Evolutionary conservation across 768 basidiomycete genomes (phyloP).

Genomic region (Coprinopsis sp.): DNA sequence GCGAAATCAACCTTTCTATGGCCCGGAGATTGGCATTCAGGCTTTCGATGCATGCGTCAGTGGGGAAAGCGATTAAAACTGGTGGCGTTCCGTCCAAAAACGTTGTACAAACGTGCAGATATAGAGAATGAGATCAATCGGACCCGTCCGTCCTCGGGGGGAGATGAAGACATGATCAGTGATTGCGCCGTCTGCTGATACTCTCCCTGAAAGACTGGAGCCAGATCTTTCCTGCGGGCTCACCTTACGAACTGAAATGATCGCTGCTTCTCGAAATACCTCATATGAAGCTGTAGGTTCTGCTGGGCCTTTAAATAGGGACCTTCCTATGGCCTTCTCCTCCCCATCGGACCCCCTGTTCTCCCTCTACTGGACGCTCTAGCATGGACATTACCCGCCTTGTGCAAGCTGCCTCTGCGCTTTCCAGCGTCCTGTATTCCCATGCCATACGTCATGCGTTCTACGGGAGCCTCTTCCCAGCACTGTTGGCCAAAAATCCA

Average conservation of each 20-base stretch:
- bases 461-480: slow-evolving; percentile 69
- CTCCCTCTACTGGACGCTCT: slow-evolving; percentile 44
- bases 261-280: slow-evolving; percentile 35
- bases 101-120: slow-evolving; percentile 38
- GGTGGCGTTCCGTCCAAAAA: slow-evolving; percentile 32
- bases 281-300: slow-evolving; percentile 29
- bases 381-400: slow-evolving; percentile 59
- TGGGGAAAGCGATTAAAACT: slow-evolving; percentile 20
- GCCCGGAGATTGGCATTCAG: slow-evolving; percentile 27
- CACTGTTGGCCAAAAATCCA: slow-evolving; percentile 60
- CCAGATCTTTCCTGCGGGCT: slow-evolving; percentile 36
- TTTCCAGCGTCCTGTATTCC: slow-evolving; percentile 58
- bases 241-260: slow-evolving; percentile 48
- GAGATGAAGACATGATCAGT: slow-evolving; percentile 37
- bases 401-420: slow-evolving; percentile 70
- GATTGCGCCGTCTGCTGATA: slow-evolving; percentile 43
- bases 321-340: slow-evolving; percentile 34
- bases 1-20: slow-evolving; percentile 1
- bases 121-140: slow-evolving; percentile 36
- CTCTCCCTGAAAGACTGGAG: slow-evolving; percentile 40
- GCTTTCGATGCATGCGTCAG: slow-evolving; percentile 18
- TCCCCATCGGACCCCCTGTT: slow-evolving; percentile 23
- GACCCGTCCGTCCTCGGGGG: slow-evolving; percentile 41
- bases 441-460: slow-evolving; percentile 73
- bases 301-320: slow-evolving; percentile 49